Percentiles rank a stretch among this genome's conserved stretches.
These are phyloP conservation scores for Trichoderma reesei DNA, from an alignment of 495 filamentous ascomycete species.

Conservation along the genomic window DNA sequence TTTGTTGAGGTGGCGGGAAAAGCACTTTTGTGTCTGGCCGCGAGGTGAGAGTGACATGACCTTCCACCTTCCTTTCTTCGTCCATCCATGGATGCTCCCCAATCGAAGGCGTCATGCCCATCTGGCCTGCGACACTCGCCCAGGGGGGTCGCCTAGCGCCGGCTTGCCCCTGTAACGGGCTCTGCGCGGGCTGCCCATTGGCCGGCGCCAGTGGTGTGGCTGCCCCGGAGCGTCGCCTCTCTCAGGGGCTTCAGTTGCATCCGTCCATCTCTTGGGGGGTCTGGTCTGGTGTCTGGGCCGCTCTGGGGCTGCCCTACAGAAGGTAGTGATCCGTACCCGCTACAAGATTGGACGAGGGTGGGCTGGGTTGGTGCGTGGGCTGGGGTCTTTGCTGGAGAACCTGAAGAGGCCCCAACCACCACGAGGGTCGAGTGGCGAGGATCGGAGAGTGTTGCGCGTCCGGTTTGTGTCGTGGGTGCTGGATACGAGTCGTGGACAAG, in stretches of 20 bases:
- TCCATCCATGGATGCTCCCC: neutral
- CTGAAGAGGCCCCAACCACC: too few species aligned
- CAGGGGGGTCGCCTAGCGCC: neutral
- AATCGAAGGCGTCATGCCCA: neutral
- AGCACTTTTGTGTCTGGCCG: neutral
- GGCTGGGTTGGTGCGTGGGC: too few species aligned
- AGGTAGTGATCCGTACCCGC: too few species aligned
- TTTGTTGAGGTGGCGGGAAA: constrained; percentile 1
- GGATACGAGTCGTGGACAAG: neutral
- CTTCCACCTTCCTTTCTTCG: neutral
- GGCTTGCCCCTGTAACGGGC: neutral
- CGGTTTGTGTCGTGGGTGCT: too few species aligned
- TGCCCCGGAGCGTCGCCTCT: neutral
- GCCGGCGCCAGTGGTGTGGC: neutral
- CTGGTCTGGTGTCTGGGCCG: neutral
- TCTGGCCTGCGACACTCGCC: neutral
- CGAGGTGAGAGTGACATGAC: neutral
- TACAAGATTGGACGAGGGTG: too few species aligned
- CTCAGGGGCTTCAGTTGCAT: neutral
- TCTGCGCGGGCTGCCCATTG: neutral
- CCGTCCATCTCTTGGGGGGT: neutral
- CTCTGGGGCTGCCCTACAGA: neutral
- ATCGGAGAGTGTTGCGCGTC: too few species aligned
- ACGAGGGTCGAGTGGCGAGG: too few species aligned
- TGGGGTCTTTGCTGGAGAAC: too few species aligned